Evolutionary conservation across 306 rosid genomes (phyloP), one percentile per base, ranked within the genome.

Genomic region (Vigna mungo): DNA sequence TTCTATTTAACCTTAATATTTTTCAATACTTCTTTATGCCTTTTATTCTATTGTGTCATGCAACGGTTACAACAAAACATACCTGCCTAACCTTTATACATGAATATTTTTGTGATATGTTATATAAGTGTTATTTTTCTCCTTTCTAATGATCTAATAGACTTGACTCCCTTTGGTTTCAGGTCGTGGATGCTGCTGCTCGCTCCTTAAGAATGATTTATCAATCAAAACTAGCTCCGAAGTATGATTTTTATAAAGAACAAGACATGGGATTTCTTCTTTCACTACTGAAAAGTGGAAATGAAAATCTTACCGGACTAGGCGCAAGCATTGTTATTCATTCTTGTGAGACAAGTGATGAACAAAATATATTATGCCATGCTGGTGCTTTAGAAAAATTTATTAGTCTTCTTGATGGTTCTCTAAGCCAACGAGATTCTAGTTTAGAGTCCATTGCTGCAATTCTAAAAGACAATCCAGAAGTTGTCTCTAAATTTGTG

Each of bases 141-240:
- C 16, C 49, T 41, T 43, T 34, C 39, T 55, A 71, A 34, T 46
- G 34, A 34, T 81, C 37, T 49, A 17, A 61, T 41, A n/a, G 18
- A 30, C 62, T 52, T 88, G 87, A 79, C 63, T 81, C 14, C 80
- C 78, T 1, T 77, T 91, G 81, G 78, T 88, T 82, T 70, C 78
- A 92, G 98, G 91, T 95, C 77, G 97, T 89, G 43, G 94, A 95
- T 81, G 93, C 98, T 0, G 91, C 96, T 81, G 97, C 98, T 2
- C 93, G 98, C 48, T 90, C 98, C 23, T 79, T 95, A 54, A 72
- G 88, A 74, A 95, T 95, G 98, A 88, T 95, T 75, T 95, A 90
- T 81, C 97, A 92, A 71, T 95, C 98, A 3, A 90, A 89, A 74
- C 84, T 86, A n/a, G 97, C 97, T 77, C 98, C 98, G 1, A 95